Base-by-base conservation (phyloP, 2,329 filamentous ascomycete species). In the Septoria linicola region DNA sequence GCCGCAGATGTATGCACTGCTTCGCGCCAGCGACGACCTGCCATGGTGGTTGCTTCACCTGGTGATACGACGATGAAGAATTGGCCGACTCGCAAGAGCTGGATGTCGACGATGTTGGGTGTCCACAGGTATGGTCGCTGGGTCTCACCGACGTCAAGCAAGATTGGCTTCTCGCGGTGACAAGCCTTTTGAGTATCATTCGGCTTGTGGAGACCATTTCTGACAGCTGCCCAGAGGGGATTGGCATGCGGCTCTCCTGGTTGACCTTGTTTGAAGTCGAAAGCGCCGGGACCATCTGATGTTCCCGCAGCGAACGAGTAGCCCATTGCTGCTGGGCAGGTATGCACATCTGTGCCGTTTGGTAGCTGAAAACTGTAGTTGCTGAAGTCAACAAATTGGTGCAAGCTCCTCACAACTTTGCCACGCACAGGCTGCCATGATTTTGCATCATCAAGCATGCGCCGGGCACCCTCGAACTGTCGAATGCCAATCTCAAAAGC, bases 231-330 rank as follows among this genome's bases (percentile, higher is more conserved):
- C 92, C 92, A 96, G 3, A 96, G 72, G 0, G 89, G 89, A 58
- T 87, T 91, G 17, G 79, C 80, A 34, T 84, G 80, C 0, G 89
- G 85, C n/a, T 81, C 76, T 25, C 84, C 84, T 0, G 85, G 84
- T 58, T 88, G 81, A 59, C 90, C 91, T 66, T 97, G 92, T 1
- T 88, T 93, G 67, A 97, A 96, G 70, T 97, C 92, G 63, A 96
- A 95, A 0, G 83, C 84, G 0, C 92, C 92, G 0, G 92, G 91
- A 4, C 92, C 89, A 67, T 97, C 92, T 0, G 89, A 88, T 0
- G 92, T 97, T 8, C 92, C 92, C 1, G 88, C 92, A 0, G 92
- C 92, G 66, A 97, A 97, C 0, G 88, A 91, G 67, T 93, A 95
- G 4, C 92, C 92, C 53, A 97, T 74, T 0, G 90, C 89, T 0